Base-by-base conservation (phyloP, 192 early-diverging fungal species). In the Oehlia diaphana region DNA sequence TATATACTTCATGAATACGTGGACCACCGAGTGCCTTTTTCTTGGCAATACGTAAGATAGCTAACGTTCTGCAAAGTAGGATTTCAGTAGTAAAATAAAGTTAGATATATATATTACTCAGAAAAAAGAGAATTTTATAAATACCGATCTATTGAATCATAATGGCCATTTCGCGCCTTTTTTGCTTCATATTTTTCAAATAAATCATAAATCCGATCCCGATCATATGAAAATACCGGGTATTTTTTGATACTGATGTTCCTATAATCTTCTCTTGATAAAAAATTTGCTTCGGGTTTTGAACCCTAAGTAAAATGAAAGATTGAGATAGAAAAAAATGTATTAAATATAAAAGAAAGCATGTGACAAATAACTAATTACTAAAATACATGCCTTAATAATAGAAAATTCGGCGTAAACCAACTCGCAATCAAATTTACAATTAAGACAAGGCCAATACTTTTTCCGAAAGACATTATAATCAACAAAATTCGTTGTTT, bases 1-100 rank as follows among this genome's bases (percentile, higher is more conserved):
- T 77, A 53, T 77, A 77, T 19, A 77, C 39, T 77, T 77, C 63
- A 50, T 77, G 63, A 67, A 77, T 77, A 50, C 68, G 64, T 26
- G 39, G 39, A 2, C 64, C 63, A 35, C n/a, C 63, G 50, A 77
- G 76, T 68, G 76, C 0, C 6, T 49, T 50, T 39, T 6, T 50
- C 53, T 67, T 77, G 16, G 39, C 63, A 63, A 44, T 35, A 77
- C 76, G 76, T 31, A 77, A 77, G 26, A 77, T 66, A 16, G 76
- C 63, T 10, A 42, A 13, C 6, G 76, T 77, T 21, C 76, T 77
- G 66, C 35, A 6, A 61, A 66, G 9, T 42, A 28, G 33, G 12
- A 49, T 37, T 63, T 1, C 12, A 26, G 26, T 7, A 64, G 65
- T 2, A 13, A 23, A 47, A 12, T 76, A 10, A 61, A 62, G 12